Base-by-base conservation (phyloP, 1,284 basidiomycete species). In the Crepidotus sp. region DNA sequence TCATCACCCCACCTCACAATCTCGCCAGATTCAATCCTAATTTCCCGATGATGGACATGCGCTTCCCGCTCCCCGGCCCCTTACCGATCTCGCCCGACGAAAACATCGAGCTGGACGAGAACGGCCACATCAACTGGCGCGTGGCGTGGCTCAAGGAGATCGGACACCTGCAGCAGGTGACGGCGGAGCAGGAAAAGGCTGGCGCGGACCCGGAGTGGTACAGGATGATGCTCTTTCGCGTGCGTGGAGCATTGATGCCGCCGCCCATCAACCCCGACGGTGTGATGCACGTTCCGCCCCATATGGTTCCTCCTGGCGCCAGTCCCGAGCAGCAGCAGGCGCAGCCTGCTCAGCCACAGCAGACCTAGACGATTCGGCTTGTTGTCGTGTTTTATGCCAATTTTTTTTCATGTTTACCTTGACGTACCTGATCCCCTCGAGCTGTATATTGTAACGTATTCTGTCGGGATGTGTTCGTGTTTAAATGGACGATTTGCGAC, bases 181-280 rank as follows among this genome's bases (percentile, higher is more conserved):
- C 86, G 1, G 70, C 65, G 11, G 80, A 88, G 54, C 86, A 88
- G 58, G 82, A 88, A 58, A 86, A 86, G 62, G 74, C 77, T 15
- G 80, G 79, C 25, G 79, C 73, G 1, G 81, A 83, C 42, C 76
- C 75, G 40, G 85, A 89, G 50, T 89, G 85, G 85, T 89, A 80
- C 55, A 68, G 80, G 51, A 80, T 83, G 73, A 88, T 89, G 84
- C 58, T 86, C 8, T 70, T 82, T 56, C 75, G 83, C 18, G 74
- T 87, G 40, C 69, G 84, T 41, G 72, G 71, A 33, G 79, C 77
- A 11, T 67, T 87, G 55, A 74, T 86, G 30, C 30, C 30, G 30
- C 71, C 79, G 26, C 71, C 73, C 27, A 66, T 71, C 6, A 78
- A 77, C 52, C 77, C 75, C 22, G 66, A 65, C 24, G 57, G 61